Evolutionary conservation across 768 basidiomycete species (phyloP), one percentile per base, ranked within the genome.

Genomic region (Auricularia heimuer): DNA sequence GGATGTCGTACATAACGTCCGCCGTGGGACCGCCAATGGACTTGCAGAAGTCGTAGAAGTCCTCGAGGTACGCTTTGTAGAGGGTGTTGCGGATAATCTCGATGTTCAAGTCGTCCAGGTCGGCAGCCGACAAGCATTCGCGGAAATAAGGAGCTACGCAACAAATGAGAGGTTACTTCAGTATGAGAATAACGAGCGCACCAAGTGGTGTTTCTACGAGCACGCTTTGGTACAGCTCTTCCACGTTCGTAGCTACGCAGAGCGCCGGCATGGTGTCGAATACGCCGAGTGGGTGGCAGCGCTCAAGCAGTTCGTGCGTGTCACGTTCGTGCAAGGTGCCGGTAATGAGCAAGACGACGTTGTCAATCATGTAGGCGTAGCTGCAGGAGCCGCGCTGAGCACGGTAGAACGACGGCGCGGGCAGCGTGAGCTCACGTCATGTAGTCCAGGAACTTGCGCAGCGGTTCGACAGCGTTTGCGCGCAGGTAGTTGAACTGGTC

Each of bases 331-430:
- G 95, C 39, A 99, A 78, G 0, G 96, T 98, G 24, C 97, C 97
- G 16, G 97, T 95, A 67, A 98, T 99, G 72, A 99, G 83, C 63
- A 99, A 83, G 66, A 99, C 88, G 71, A 99, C 91, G 75, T 99
- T 99, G 84, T 99, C 97, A 73, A 99, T 98, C 97, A 99, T 99
- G 78, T 98, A 99, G 36, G 87, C 94, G 74, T 97, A 97, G 56
- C 94, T 97, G 75, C 66, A 62, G 63, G 47, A 36, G 4, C 37
- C 62, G 45, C 39, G 39, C 39, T 21, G 44, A n/a, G 45, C 37
- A 29, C 36, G 14, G 21, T 60, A 39, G 33, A 44, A 61, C 44
- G 63, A 39, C 47, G 44, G 35, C 29, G 54, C 54, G 18, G 36
- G 61, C 56, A 33, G 29, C 37, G 54, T n/a, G 1, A 18, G 83